A percentile compares a stretch with the other conserved stretches of the same genome.
These are phyloP conservation scores for Phragmites australis DNA, from an alignment of 176 grass and related monocot genomes.

Conservation along the genomic window DNA sequence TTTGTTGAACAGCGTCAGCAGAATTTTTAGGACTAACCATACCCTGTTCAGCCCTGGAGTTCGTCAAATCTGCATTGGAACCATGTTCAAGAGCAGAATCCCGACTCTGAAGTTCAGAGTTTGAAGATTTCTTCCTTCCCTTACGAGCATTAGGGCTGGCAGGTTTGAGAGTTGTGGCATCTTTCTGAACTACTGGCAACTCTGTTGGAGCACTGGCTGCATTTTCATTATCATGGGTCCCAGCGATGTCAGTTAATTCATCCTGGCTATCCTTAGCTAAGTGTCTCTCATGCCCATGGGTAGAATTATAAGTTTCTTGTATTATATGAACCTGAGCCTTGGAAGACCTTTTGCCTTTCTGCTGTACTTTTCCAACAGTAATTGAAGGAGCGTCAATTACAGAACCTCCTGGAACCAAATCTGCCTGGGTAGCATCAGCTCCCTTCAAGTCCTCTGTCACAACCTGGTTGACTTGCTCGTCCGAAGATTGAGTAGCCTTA, in stretches of 20 bases:
- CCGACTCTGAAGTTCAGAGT: slow-evolving; percentile 41
- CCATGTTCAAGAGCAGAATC: slow-evolving; percentile 30
- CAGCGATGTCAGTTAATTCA: slow-evolving; percentile 2
- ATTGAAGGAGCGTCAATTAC: neutral
- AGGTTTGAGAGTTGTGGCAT: slow-evolving; percentile 23
- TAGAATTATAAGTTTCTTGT: slow-evolving; percentile 26
- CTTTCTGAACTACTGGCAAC: slow-evolving; percentile 25
- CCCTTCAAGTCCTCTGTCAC: slow-evolving; percentile 33
- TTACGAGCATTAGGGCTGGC: slow-evolving; percentile 36
- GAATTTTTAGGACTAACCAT: slow-evolving; percentile 33
- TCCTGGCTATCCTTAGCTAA: slow-evolving; percentile 17
- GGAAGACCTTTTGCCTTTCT: slow-evolving; percentile 34
- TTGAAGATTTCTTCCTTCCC: slow-evolving; percentile 45
- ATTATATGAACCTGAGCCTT: neutral
- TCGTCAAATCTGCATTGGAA: slow-evolving; percentile 34
- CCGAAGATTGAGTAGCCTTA: slow-evolving; percentile 16
- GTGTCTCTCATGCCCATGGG: slow-evolving; percentile 26
- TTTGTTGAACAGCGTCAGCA: slow-evolving; percentile 39
- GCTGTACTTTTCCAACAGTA: slow-evolving; percentile 37
- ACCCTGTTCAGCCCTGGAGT: slow-evolving; percentile 12
- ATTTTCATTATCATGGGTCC: slow-evolving; percentile 27
- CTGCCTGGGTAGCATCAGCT: neutral
- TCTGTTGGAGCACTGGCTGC: slow-evolving; percentile 16
- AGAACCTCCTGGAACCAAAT: slow-evolving; percentile 39
- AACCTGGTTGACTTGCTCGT: slow-evolving; percentile 34